A percentile compares a stretch with the other conserved stretches of the same genome.
phyloP scores from a whole-genome alignment of 768 basidiomycete genomes.

The Rhodocollybia butyracea region DNA sequence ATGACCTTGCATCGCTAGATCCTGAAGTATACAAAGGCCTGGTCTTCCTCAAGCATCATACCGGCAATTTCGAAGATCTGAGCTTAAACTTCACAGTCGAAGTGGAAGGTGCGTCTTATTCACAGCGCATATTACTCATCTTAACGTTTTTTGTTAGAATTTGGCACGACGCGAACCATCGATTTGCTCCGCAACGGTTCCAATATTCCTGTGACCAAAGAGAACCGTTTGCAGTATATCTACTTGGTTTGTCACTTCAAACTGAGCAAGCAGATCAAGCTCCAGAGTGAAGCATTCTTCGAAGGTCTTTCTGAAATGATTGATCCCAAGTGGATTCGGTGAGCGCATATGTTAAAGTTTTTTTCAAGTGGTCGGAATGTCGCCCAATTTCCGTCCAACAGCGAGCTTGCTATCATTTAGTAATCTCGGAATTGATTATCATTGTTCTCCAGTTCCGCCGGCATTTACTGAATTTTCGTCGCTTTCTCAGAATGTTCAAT shows the following conservation, averaged over 20 bases:
- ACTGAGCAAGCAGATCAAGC: slow-evolving; percentile 83
- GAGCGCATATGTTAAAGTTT: slow-evolving; percentile 10
- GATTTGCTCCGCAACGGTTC: slow-evolving; percentile 82
- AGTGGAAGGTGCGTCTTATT: slow-evolving; percentile 61
- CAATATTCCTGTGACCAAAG: slow-evolving; percentile 80
- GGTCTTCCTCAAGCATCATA: slow-evolving; percentile 89
- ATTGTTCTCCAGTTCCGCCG: not conserved
- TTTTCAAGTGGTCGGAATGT: too few relatives aligned
- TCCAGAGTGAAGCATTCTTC: slow-evolving; percentile 84
- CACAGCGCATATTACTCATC: not conserved
- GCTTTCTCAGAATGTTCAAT: slow-evolving; percentile 80
- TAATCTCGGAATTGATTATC: too few relatives aligned
- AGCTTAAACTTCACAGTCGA: slow-evolving; percentile 88
- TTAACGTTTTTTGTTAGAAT: slow-evolving; percentile 47
- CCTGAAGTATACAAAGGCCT: slow-evolving; percentile 91
- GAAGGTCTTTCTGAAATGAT: slow-evolving; percentile 92
- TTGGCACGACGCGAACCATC: slow-evolving; percentile 71
- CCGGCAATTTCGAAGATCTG: slow-evolving; percentile 82
- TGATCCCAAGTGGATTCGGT: slow-evolving; percentile 85
- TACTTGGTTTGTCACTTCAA: slow-evolving; percentile 86
- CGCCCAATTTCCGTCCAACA: too few relatives aligned
- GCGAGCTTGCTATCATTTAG: too few relatives aligned
- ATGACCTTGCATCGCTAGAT: slow-evolving; percentile 90
- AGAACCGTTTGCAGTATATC: slow-evolving; percentile 89
- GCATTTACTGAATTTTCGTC: not conserved